Evolutionary conservation across 192 early-diverging fungal genomes (phyloP), one percentile per base, ranked within the genome.

Genomic region (Rhizoclosmatium sp.): DNA sequence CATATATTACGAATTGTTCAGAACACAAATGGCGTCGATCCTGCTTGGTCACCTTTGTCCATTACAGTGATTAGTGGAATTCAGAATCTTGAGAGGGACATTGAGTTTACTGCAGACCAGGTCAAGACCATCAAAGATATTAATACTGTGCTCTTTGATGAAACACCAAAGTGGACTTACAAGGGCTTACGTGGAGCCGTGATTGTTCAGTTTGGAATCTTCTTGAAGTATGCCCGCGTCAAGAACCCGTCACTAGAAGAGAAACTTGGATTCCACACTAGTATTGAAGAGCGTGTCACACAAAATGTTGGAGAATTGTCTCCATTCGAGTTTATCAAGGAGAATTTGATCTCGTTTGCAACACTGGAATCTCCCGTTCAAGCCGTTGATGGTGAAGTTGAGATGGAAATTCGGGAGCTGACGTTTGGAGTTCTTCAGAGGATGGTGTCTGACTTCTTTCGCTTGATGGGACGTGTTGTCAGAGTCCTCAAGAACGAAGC

Each of bases 401-500:
- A 80, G 49, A 14, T 60, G 39, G 79, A 80, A 46, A 58, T 74
- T 75, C 49, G 65, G 10, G 79, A 75, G 42, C 21, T 59, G 47
- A 48, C 58, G 1, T 69, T 66, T 60, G 42, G 16, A 2, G 46
- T 69, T 60, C n/a, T 75, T 2, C 72, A 80, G 42, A 46, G 44
- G 44, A 39, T 80, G 31, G 54, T 75, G n/a, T 56, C 62, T 19
- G 61, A 41, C 3, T 75, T 80, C 23, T 80, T 80, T 31, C 68
- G 65, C 14, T 3, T 44, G n/a, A 67, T 80, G 65, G 73, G 79
- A 4, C 71, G 72, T 40, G 47, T 67, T 56, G 79, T 80, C 47
- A 31, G 79, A n/a, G 69, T 64, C 3, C 23, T 80, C 23, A 80
- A 82, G 48, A 83, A 81, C 31, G 60, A 72, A 41, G 75, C 74